A percentile compares a stretch with the other conserved stretches of the same genome.
Evolutionary conservation across 768 basidiomycete genomes (phyloP).

Genomic region (Auricularia sp.): DNA sequence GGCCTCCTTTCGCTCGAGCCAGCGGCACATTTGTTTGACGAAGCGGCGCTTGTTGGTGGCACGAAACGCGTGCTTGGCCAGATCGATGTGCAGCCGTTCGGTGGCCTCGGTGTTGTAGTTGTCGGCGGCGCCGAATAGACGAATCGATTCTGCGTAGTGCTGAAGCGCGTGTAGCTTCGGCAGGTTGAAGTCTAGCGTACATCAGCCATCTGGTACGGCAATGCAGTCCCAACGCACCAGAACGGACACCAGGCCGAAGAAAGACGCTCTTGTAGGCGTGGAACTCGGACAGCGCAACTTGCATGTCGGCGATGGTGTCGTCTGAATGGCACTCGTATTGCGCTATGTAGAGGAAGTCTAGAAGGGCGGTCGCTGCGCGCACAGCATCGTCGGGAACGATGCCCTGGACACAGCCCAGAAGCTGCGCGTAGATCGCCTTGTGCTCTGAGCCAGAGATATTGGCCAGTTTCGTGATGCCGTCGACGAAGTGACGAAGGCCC

Average conservation of each 20-base stretch:
- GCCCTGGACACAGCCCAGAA: constrained; percentile 2
- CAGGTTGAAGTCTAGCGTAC: constrained; percentile 25
- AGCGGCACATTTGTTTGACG: background rate
- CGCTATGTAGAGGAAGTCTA: constrained; percentile 31
- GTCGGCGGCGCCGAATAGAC: constrained; percentile 25
- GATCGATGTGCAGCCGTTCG: constrained; percentile 27
- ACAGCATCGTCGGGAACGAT: constrained; percentile 5
- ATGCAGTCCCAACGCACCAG: constrained; percentile 5
- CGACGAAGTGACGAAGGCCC: constrained; percentile 22
- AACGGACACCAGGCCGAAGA: constrained; percentile 21
- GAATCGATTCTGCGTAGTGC: constrained; percentile 26
- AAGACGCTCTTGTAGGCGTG: constrained; percentile 29
- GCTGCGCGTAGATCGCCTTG: constrained; percentile 16
- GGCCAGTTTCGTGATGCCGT: constrained; percentile 25
- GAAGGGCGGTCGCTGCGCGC: constrained; percentile 17
- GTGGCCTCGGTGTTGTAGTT: constrained; percentile 31
- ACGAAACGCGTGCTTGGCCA: constrained; percentile 14
- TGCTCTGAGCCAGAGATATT: constrained; percentile 28
- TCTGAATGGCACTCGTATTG: constrained; percentile 24
- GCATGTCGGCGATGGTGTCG: constrained; percentile 19
- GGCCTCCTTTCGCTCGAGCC: background rate
- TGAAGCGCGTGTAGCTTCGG: constrained; percentile 30
- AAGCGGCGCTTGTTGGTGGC: background rate
- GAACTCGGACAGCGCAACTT: constrained; percentile 21
- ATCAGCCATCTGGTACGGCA: background rate